Conservation (phyloP, 2,329 filamentous ascomycete species). For the Chrysoporthe deuterocubensis region DNA sequence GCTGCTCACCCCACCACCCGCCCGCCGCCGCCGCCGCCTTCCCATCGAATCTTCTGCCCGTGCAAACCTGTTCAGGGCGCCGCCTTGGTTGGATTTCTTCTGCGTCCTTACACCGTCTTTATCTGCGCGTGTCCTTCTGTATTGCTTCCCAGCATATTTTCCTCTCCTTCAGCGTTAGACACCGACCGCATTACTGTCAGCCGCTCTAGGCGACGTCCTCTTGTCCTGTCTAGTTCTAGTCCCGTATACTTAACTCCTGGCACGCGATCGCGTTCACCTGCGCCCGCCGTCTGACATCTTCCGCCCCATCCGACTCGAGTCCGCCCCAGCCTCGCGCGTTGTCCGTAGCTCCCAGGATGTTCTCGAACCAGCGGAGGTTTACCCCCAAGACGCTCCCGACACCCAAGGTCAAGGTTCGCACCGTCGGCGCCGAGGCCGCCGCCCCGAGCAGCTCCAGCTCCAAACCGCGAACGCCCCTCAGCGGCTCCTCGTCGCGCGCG, state of each 20-base stretch:
- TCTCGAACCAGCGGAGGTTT: conserved; percentile 26
- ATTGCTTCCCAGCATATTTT: background rate
- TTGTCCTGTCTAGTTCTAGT: background rate
- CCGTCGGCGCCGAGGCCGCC: conserved; percentile 23
- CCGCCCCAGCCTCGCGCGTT: background rate
- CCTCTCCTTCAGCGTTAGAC: background rate
- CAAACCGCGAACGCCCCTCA: conserved; percentile 24
- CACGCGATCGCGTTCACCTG: background rate
- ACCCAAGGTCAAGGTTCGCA: conserved; percentile 27
- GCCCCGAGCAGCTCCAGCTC: background rate
- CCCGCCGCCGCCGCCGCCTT: background rate
- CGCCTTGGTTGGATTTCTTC: background rate
- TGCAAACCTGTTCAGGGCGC: background rate
- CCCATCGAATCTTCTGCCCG: background rate
- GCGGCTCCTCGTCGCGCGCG: conserved; percentile 14
- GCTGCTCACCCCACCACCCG: background rate
- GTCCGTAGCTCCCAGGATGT: conserved; percentile 15
- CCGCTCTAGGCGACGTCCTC: background rate
- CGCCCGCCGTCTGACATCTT: background rate
- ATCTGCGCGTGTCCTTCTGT: background rate
- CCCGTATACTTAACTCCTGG: background rate
- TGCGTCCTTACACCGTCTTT: background rate
- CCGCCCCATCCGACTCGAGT: background rate
- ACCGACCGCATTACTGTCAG: background rate
- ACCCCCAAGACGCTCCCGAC: conserved; percentile 23